A percentile compares a stretch with the other conserved stretches of the same genome.
Evolutionary conservation across 768 basidiomycete species (phyloP).

Genomic region (Tephrocybe sp.): DNA sequence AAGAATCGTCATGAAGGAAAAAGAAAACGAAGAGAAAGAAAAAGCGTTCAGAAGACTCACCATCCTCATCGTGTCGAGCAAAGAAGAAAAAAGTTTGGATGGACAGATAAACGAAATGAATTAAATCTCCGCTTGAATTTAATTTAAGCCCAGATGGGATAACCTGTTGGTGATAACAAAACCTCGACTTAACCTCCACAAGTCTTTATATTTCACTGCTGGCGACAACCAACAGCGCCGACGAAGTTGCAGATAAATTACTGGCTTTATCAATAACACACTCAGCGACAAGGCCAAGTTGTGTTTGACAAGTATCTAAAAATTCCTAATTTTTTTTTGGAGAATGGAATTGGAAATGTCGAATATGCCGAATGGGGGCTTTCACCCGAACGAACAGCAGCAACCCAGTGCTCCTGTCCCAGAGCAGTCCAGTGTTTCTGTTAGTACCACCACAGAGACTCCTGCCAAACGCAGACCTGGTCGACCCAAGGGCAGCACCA

Average conservation of each 20-base stretch:
- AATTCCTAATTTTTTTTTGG: constrained; percentile 9
- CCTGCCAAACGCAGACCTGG: constrained; percentile 66
- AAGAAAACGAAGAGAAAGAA: background rate
- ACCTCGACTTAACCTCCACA: too few species aligned
- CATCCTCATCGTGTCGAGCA: background rate
- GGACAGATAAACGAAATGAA: background rate
- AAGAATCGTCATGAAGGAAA: constrained; percentile 37
- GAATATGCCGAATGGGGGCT: constrained; percentile 13
- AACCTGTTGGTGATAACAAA: too few species aligned
- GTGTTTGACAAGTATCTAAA: background rate
- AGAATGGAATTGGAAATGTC: constrained; percentile 13
- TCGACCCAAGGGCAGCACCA: constrained; percentile 77
- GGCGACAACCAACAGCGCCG: too few species aligned
- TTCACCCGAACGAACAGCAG: constrained; percentile 11
- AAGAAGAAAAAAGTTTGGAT: background rate
- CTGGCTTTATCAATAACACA: too few species aligned
- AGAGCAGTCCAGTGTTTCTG: background rate
- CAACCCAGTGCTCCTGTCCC: background rate
- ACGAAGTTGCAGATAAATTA: too few species aligned
- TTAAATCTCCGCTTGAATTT: background rate
- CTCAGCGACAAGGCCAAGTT: too few species aligned
- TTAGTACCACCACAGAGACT: background rate
- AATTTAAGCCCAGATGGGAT: too few species aligned
- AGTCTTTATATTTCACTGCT: too few species aligned
- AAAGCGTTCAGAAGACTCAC: background rate